phyloP scores from a whole-genome alignment of 2,329 filamentous ascomycete genomes.

The Aspergillus brasiliensis region DNA sequence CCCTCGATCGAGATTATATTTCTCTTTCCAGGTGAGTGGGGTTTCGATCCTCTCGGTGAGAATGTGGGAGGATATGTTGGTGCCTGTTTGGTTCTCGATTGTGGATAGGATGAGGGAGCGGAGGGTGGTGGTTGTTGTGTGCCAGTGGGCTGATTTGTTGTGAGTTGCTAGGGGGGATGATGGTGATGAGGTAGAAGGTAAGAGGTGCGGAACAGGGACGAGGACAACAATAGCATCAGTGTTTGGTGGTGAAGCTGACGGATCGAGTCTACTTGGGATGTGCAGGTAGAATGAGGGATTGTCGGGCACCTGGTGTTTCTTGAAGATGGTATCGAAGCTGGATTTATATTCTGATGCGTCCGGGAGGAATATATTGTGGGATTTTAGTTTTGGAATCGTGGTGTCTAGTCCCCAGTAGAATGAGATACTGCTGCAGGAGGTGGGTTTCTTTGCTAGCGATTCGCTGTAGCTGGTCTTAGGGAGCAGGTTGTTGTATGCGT shows the following conservation, averaged over 20 bases:
- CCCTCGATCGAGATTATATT: constrained; percentile 74
- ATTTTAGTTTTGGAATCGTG: constrained; percentile 62
- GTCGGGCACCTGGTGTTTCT: constrained; percentile 65
- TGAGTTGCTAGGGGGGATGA: neutral
- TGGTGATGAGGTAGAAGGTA: neutral
- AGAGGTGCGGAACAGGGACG: constrained; percentile 69
- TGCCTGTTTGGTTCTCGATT: constrained; percentile 62
- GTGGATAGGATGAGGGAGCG: neutral
- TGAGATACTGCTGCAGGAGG: constrained; percentile 72
- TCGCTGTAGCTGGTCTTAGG: constrained; percentile 35
- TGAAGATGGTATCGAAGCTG: constrained; percentile 76
- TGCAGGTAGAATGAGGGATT: constrained; percentile 78
- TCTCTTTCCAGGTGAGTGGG: constrained; percentile 64
- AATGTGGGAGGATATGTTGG: constrained; percentile 52
- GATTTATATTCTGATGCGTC: constrained; percentile 68
- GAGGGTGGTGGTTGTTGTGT: neutral
- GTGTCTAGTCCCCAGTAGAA: constrained; percentile 63
- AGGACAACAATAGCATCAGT: constrained; percentile 69
- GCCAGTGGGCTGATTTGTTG: neutral
- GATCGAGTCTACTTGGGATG: constrained; percentile 70
- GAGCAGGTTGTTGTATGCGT: constrained; percentile 72
- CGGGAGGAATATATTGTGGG: constrained; percentile 73
- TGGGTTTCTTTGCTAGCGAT: constrained; percentile 32
- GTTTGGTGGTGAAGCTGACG: constrained; percentile 65
- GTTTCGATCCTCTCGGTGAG: constrained; percentile 67